A percentile compares a stretch with the other conserved stretches of the same genome.
Conservation (phyloP, 2,329 filamentous ascomycete species). For the Decorospora gaudefroyi region DNA sequence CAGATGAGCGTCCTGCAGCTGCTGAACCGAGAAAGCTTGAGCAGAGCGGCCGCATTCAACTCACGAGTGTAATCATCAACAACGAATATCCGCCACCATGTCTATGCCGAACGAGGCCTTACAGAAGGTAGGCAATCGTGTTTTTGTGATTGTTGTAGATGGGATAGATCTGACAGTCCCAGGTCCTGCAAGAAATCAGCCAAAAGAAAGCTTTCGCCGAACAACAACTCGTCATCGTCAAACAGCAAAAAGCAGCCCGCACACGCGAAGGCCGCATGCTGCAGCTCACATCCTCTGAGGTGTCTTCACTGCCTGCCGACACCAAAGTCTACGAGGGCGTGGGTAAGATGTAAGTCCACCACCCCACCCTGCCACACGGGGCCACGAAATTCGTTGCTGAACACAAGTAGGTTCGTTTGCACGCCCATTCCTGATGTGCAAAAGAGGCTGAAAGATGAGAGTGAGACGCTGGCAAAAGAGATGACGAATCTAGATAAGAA, state of each 20-base stretch:
- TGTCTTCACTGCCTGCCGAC: conserved; percentile 72
- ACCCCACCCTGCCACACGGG: neutral
- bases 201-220: conserved; percentile 84
- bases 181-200: conserved; percentile 95
- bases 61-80: conserved; percentile 6
- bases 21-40: conserved; percentile 32
- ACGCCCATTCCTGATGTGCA: conserved; percentile 74
- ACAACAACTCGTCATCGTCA: conserved; percentile 87
- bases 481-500: conserved; percentile 84
- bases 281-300: conserved; percentile 82
- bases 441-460: conserved; percentile 74
- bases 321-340: conserved; percentile 92
- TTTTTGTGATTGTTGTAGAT: no score
- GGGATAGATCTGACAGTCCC: conserved; percentile 5
- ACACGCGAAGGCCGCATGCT: conserved; percentile 87
- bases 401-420: conserved; percentile 75
- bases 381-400: neutral
- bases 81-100: conserved; percentile 60
- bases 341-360: conserved; percentile 78
- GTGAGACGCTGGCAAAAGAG: conserved; percentile 74
- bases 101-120: conserved; percentile 92
- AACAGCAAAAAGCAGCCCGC: conserved; percentile 81
- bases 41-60: conserved; percentile 17
- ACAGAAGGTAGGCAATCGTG: conserved; percentile 70
- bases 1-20: conserved; percentile 11